Conservation (phyloP, 345 rosid species). For the Erodium maritimum region DNA sequence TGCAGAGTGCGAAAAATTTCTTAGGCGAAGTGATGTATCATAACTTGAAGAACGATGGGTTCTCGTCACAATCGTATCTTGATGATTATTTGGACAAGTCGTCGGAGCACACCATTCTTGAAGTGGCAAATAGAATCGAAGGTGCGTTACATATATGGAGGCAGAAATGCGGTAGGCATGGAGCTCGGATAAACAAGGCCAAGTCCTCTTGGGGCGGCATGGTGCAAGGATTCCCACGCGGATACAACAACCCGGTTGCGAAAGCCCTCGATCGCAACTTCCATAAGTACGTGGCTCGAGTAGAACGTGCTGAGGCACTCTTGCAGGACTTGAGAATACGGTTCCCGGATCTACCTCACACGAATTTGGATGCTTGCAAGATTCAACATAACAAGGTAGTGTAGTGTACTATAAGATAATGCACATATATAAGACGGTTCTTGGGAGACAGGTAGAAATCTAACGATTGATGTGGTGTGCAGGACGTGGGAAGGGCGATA, state of each 20-base stretch:
- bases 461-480: conserved; percentile 10
- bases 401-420: too few relatives aligned
- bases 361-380: conserved; percentile 17
- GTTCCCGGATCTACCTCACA: conserved; percentile 16
- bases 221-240: too few relatives aligned
- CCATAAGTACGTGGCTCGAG: conserved; percentile 12
- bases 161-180: conserved; percentile 17
- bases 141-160: conserved; percentile 37
- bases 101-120: conserved; percentile 33
- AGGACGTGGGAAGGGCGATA: conserved; percentile 39
- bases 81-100: conserved; percentile 21
- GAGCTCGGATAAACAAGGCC: conserved; percentile 1
- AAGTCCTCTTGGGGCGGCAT: conserved; percentile 18
- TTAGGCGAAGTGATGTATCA: conserved; percentile 22
- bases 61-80: conserved; percentile 24
- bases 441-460: too few relatives aligned
- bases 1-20: conserved; percentile 31
- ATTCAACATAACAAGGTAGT: conserved; percentile 30
- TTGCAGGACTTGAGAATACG: conserved; percentile 10
- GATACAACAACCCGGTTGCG: too few relatives aligned
- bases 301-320: conserved; percentile 14
- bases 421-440: too few relatives aligned
- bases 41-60: conserved; percentile 19
- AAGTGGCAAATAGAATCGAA: conserved; percentile 32
- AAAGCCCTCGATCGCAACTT: background rate